These are phyloP conservation scores for Gremmenia infestans DNA, from an alignment of 2,329 filamentous ascomycete species.

Conservation along the genomic window DNA sequence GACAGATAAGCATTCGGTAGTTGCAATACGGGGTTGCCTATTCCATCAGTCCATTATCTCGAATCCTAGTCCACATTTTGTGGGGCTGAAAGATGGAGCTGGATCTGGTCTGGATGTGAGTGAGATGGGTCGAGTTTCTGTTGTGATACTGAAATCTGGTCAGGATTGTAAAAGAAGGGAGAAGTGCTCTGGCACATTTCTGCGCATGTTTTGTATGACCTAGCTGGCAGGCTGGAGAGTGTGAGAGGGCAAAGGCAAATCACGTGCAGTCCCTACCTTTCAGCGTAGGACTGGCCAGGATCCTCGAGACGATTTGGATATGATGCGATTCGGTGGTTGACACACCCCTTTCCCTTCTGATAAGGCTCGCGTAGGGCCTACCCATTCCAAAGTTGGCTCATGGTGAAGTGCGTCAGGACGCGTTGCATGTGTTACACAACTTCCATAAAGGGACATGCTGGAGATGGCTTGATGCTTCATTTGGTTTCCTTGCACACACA, in stretches of 20 bases:
- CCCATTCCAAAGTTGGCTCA: not conserved
- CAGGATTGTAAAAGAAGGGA: not conserved
- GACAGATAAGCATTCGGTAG: not conserved
- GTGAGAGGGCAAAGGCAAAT: not conserved
- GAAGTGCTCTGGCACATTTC: not conserved
- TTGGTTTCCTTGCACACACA: not conserved
- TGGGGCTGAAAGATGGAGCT: not conserved
- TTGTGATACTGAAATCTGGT: not conserved
- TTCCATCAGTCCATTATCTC: not conserved
- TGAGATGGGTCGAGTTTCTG: not conserved
- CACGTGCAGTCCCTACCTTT: not conserved
- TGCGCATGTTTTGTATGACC: conserved; percentile 1
- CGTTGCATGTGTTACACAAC: not conserved
- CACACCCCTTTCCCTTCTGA: not conserved
- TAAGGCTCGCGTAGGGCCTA: not conserved
- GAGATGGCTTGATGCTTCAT: not conserved
- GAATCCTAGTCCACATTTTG: not conserved
- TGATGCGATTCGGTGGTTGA: no score
- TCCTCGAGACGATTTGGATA: not conserved
- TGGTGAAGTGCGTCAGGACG: not conserved
- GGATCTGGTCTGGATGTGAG: not conserved
- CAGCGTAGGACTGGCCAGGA: not conserved
- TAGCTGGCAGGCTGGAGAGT: not conserved
- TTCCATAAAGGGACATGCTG: not conserved
- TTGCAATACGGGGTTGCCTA: not conserved